These are phyloP conservation scores for Vararia minispora DNA, from an alignment of 768 basidiomycete genomes.

Conservation along the genomic window DNA sequence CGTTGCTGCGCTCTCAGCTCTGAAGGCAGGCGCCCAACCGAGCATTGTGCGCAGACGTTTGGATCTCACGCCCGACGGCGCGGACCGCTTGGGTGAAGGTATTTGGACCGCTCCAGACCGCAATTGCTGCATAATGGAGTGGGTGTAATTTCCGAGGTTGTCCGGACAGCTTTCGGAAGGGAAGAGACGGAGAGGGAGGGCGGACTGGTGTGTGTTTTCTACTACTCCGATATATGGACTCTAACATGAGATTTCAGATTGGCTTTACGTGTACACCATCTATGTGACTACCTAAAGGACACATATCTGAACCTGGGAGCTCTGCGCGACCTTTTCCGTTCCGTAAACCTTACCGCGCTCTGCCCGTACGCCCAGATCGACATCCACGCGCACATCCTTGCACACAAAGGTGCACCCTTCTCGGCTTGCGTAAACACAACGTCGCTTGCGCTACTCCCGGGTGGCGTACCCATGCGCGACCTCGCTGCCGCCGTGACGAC, in stretches of 20 bases:
- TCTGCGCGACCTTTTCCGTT: slow-evolving; percentile 94
- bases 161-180: slow-evolving; percentile 79
- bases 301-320: slow-evolving; percentile 76
- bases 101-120: slow-evolving; percentile 76
- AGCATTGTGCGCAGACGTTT: slow-evolving; percentile 76
- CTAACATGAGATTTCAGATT: too few species aligned
- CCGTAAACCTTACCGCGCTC: slow-evolving; percentile 79
- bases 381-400: slow-evolving; percentile 84
- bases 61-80: slow-evolving; percentile 62
- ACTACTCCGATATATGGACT: too few species aligned
- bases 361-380: slow-evolving; percentile 95
- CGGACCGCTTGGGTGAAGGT: slow-evolving; percentile 71
- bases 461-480: slow-evolving; percentile 85
- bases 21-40: slow-evolving; percentile 87
- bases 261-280: not conserved
- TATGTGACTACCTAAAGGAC: slow-evolving; percentile 32
- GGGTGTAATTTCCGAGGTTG: slow-evolving; percentile 80
- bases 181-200: slow-evolving; percentile 63
- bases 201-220: slow-evolving; percentile 88
- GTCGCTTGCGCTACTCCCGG: slow-evolving; percentile 81
- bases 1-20: slow-evolving; percentile 84
- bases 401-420: slow-evolving; percentile 88
- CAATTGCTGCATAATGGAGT: slow-evolving; percentile 82
- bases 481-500: slow-evolving; percentile 86
- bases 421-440: slow-evolving; percentile 92